Evolutionary conservation across 176 grass and related monocot genomes (phyloP), one percentile per base, ranked within the genome.

Genomic region (Rhipidocladum racemiflorum): DNA sequence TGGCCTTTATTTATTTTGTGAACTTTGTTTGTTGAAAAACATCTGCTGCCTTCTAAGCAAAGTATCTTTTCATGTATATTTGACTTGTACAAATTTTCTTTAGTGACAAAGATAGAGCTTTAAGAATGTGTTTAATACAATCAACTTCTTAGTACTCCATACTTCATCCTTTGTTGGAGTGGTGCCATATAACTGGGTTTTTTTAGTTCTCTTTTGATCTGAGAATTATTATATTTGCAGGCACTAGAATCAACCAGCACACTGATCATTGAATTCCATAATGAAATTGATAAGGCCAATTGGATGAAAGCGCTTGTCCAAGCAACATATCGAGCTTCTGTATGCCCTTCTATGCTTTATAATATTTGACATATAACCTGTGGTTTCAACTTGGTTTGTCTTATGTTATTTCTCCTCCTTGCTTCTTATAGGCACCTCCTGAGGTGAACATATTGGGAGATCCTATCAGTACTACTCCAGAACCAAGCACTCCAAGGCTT

Each of bases 161-260:
- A 56, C 11, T 27, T 20, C 29, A 36, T 44, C 73, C 5, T 74
- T 84, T 15, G 7, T 51, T 84, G 7, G 29, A 61, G 20, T 55
- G 36, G 69, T 84, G 35, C 76, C 18, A 38, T 77, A 48, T 61
- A 34, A 70, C 13, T 72, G 2, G 28, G 50, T 18, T 73, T 38
- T 78, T 74, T 30, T 4, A 6, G 28, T 76, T 78, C 17, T 81
- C 16, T 75, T 79, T 68, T 90, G 2, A 55, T 51, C 24, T 72
- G 57, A 82, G 63, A 39, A 49, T 71, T 77, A 65, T 71, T 88
- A n/a, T n/a, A 77, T 86, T 74, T 87, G 79, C 90, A 97, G 92
- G 95, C 92, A 76, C 55, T 97, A 85, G 92, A 94, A 86, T 94
- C 92, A 67, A 97, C 90, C 23, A 94, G 79, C 86, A 93, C 95